Percentiles rank a stretch among this genome's conserved stretches.
Conservation (phyloP, 2,329 filamentous ascomycete species). For the Botrytis aclada region DNA sequence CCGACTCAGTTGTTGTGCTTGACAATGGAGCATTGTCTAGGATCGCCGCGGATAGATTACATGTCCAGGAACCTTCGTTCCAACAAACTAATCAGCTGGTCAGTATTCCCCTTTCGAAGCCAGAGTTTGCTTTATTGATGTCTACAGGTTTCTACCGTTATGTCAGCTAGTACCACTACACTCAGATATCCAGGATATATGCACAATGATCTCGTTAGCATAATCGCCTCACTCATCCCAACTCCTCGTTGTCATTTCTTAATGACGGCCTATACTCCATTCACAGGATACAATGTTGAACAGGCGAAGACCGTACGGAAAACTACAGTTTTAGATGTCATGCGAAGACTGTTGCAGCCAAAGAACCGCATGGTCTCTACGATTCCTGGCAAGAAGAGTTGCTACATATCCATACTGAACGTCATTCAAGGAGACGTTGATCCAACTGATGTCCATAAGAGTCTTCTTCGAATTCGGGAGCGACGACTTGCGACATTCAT, state of each 20-base stretch:
- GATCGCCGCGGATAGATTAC: constrained; percentile 90
- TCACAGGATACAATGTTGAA: constrained; percentile 93
- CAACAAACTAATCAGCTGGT: constrained; percentile 96
- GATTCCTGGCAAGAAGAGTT: constrained; percentile 91
- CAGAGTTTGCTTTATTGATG: constrained; percentile 24
- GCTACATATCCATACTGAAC: constrained; percentile 98
- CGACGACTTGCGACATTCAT: constrained; percentile 93
- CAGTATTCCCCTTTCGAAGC: constrained; percentile 27
- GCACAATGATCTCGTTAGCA: constrained; percentile 98
- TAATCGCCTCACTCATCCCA: constrained; percentile 91
- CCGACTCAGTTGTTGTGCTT: constrained; percentile 94
- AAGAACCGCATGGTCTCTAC: constrained; percentile 99
- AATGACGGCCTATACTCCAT: constrained; percentile 97
- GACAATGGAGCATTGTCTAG: constrained; percentile 92
- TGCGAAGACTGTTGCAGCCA: constrained; percentile 90
- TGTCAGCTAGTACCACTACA: constrained; percentile 97
- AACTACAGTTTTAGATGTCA: constrained; percentile 96
- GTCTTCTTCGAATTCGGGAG: constrained; percentile 90
- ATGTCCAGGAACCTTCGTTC: constrained; percentile 93
- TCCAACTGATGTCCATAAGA: constrained; percentile 98
- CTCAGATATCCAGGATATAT: constrained; percentile 97
- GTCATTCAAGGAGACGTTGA: constrained; percentile 99
- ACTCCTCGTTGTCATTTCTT: constrained; percentile 97
- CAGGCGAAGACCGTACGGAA: constrained; percentile 97
- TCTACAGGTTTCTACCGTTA: constrained; percentile 84